phyloP scores from a whole-genome alignment of 2,329 filamentous ascomycete species.

The Seiridium cupressi region DNA sequence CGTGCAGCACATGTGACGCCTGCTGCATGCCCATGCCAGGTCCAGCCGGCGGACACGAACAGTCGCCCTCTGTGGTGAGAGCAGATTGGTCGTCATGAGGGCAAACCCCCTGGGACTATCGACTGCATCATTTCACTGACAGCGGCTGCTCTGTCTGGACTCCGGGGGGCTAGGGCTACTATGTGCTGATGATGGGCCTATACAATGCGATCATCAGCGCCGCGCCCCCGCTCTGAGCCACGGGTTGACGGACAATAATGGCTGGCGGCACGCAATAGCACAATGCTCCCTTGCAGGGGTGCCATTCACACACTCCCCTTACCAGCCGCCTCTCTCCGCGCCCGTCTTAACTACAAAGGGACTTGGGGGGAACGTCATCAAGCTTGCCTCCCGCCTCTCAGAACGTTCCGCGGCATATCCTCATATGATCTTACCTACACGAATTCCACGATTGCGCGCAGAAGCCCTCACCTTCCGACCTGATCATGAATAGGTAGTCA shows the following conservation, averaged over 20 bases:
- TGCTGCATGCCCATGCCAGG: neutral
- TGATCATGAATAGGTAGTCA: constrained; percentile 1
- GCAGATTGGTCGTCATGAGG: neutral
- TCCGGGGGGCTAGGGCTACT: neutral
- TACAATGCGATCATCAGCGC: neutral
- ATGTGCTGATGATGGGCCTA: constrained; percentile 3
- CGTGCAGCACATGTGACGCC: neutral
- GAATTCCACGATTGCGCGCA: neutral
- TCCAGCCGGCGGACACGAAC: neutral
- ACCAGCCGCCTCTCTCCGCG: neutral
- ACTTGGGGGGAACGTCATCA: constrained; percentile 9
- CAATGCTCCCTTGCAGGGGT: no score
- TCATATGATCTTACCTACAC: neutral
- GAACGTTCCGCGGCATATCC: neutral
- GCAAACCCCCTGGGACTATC: neutral
- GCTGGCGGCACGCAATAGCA: neutral
- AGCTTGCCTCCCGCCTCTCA: neutral
- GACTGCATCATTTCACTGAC: neutral
- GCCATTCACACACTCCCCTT: neutral
- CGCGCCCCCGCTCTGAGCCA: constrained; percentile 1
- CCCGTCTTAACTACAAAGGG: constrained; percentile 1
- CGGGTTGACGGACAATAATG: neutral
- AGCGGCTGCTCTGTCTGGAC: neutral
- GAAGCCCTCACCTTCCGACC: neutral
- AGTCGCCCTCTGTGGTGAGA: neutral